Evolutionary conservation across 108 stramenopile genomes (phyloP), one percentile per base, ranked within the genome.

Genomic region (Pseudonitzschia pungens): DNA sequence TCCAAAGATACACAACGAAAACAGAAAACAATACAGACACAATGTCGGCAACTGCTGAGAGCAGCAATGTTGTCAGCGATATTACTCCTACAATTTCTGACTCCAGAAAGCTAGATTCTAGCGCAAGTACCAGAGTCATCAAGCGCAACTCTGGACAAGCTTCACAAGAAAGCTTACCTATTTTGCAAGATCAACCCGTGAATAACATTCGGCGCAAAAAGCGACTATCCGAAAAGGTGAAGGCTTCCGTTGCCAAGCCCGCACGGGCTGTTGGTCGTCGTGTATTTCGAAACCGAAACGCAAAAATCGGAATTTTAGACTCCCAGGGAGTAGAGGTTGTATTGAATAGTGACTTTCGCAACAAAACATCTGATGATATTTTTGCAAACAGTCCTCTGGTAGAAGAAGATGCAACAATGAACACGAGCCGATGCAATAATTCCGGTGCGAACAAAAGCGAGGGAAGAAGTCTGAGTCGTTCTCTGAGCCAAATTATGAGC

Each of bases 251-350:
- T n/a, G 50, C 31, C 12, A 42, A 44, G 48, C 68, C 68, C 15
- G 51, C 52, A 31, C 68, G 68, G 22, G 68, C 68, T 0, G 68
- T 69, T 9, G 50, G 48, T 20, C 68, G 68, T 31, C 43, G 43
- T 21, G 68, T 69, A 9, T 69, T 53, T 53, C 26, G 68, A 10
- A 69, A 69, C 33, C 22, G 64, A 26, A 43, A 65, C 33, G 14
- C 45, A 48, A 48, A 18, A 11, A 18, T 14, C 18, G 45, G 57
- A 16, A 21, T 58, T 18, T 9, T 42, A n/a, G 27, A 18, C 27
- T 11, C 16, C 9, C 22, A 69, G 26, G 44, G 31, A 32, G 68
- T 33, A 11, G 29, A 51, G 45, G 53, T 42, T 10, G 18, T 29
- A 27, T 28, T 53, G 29, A 51, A 12, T 16, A 2, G 65, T 44